These are phyloP conservation scores for Colletotrichum viniferum DNA, from an alignment of 2,329 filamentous ascomycete species.

Conservation along the genomic window DNA sequence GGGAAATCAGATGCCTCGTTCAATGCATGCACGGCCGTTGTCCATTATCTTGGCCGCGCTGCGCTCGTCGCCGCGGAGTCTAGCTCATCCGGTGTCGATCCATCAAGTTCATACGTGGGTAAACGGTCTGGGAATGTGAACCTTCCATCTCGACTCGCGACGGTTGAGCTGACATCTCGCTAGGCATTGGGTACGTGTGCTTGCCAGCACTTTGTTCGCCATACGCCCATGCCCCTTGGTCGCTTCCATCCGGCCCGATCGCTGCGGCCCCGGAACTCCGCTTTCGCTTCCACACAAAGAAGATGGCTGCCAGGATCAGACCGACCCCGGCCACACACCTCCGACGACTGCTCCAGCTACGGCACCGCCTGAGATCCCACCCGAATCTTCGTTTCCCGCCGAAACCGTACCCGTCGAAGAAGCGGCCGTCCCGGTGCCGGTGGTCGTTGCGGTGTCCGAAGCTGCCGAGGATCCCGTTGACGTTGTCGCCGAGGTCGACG, in stretches of 20 bases:
- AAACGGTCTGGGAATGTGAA: too few species aligned
- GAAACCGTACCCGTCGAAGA: not conserved
- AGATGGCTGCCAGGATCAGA: not conserved
- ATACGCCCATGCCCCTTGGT: not conserved
- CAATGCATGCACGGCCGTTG: accelerated
- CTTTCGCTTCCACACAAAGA: not conserved
- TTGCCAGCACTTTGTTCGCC: not conserved
- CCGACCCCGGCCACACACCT: not conserved
- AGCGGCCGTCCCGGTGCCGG: not conserved
- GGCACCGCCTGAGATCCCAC: not conserved
- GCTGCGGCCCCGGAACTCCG: accelerated
- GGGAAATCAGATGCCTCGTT: accelerated
- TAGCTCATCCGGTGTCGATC: not conserved
- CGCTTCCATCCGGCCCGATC: not conserved
- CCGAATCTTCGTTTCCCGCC: not conserved
- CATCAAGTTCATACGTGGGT: not conserved
- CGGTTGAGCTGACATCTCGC: not conserved
- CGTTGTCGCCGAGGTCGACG: not conserved
- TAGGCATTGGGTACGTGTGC: not conserved
- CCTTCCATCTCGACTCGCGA: not conserved
- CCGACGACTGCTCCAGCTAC: not conserved
- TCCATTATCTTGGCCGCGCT: not conserved
- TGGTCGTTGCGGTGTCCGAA: not conserved
- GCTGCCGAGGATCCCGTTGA: accelerated
- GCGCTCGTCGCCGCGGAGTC: not conserved